phyloP scores from a whole-genome alignment of 1,139 yeast species.

The Kazachstania sp. region DNA sequence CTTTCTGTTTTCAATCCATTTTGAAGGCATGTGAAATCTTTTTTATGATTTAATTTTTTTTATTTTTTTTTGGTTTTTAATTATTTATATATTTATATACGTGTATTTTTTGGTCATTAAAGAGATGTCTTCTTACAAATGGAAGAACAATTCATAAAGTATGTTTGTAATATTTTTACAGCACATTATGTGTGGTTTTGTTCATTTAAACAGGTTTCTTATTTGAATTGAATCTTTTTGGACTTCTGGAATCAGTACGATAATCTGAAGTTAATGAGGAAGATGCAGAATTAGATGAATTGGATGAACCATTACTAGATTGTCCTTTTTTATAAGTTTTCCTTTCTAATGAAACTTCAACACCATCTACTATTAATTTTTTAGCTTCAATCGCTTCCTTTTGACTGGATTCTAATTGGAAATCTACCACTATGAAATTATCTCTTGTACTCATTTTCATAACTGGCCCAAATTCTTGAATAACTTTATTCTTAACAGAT shows the following conservation, averaged over 20 bases:
- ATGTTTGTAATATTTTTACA: neutral
- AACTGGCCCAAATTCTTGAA: slow-evolving; percentile 25
- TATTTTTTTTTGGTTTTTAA: neutral
- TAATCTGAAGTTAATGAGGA: slow-evolving; percentile 10
- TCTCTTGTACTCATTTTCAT: slow-evolving; percentile 26
- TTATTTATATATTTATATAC: neutral
- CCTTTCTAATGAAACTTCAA: slow-evolving; percentile 22
- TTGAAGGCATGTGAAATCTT: slow-evolving; percentile 30
- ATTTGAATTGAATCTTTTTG: slow-evolving; percentile 4
- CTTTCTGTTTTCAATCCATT: slow-evolving; percentile 21
- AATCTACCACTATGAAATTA: slow-evolving; percentile 29
- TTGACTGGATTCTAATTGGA: slow-evolving; percentile 26
- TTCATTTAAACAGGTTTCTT: neutral
- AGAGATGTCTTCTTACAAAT: neutral
- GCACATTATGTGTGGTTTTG: neutral
- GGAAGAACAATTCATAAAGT: neutral
- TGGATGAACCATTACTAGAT: neutral
- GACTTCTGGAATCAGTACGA: slow-evolving; percentile 4
- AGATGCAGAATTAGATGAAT: neutral
- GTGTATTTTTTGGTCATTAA: neutral
- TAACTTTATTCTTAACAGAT: slow-evolving; percentile 17
- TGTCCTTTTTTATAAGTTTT: slow-evolving; percentile 14
- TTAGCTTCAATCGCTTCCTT: slow-evolving; percentile 26
- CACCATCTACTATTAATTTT: slow-evolving; percentile 18
- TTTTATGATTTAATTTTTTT: neutral